Percentiles rank a stretch among this genome's conserved stretches.
phyloP scores from a whole-genome alignment of 139 green algal genomes.

The Chlorella sp. region DNA sequence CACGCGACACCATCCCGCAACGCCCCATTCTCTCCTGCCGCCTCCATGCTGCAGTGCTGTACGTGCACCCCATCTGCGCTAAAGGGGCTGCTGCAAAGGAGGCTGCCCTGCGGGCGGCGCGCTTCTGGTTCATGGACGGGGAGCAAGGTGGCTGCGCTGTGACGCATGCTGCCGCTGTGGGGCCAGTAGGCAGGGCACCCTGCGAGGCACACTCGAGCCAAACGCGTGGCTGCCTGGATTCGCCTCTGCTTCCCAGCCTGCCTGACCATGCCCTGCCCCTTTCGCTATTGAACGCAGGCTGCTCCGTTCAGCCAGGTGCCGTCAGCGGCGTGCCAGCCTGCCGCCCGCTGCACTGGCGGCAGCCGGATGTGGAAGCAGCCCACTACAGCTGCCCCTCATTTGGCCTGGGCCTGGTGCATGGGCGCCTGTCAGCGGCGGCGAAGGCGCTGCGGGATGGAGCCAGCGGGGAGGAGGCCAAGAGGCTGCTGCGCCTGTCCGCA shows the following conservation, averaged over 20 bases:
- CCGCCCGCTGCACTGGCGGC: constrained; percentile 25
- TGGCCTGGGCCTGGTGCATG: constrained; percentile 18
- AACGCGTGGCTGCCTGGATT: background rate
- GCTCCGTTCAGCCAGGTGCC: background rate
- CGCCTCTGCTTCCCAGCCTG: background rate
- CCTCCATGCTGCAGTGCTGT: constrained; percentile 14
- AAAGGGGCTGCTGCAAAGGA: background rate
- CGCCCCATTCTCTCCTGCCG: background rate
- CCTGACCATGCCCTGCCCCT: background rate
- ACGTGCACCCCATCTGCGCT: constrained; percentile 18
- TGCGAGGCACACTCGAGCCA: background rate
- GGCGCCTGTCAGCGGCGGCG: background rate
- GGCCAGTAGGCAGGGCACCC: background rate
- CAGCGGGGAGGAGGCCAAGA: background rate
- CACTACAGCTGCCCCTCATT: constrained; percentile 10
- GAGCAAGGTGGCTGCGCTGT: background rate
- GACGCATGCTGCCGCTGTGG: background rate
- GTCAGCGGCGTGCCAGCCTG: constrained; percentile 17
- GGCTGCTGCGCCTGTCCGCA: background rate
- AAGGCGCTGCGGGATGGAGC: background rate
- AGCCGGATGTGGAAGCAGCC: background rate
- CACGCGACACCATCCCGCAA: background rate
- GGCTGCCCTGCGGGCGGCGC: background rate
- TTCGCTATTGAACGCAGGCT: background rate
- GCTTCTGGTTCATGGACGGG: constrained; percentile 26